Percentiles rank a stretch among this genome's conserved stretches.
These are phyloP conservation scores for Lepidium aucheri DNA, from an alignment of 345 rosid species.

Conservation along the genomic window DNA sequence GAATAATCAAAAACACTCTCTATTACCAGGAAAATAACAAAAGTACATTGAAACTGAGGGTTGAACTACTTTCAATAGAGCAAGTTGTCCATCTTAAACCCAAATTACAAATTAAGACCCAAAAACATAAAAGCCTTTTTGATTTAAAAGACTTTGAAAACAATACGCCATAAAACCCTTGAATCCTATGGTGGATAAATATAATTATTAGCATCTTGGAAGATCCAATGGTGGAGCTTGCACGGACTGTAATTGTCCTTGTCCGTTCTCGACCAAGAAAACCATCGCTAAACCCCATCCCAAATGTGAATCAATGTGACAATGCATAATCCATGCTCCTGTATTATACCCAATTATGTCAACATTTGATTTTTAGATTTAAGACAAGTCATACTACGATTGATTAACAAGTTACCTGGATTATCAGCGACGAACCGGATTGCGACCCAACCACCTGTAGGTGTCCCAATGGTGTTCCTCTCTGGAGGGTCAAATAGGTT, in stretches of 20 bases:
- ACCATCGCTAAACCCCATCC: slow-evolving; percentile 58
- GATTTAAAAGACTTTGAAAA: neutral
- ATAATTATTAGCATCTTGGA: slow-evolving; percentile 50
- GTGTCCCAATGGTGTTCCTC: slow-evolving; percentile 77
- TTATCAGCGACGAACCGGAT: slow-evolving; percentile 71
- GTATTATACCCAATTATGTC: slow-evolving; percentile 30
- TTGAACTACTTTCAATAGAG: slow-evolving; percentile 16
- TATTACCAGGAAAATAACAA: slow-evolving; percentile 14
- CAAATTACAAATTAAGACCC: neutral
- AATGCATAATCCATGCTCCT: slow-evolving; percentile 34
- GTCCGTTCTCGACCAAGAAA: slow-evolving; percentile 77
- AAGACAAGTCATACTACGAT: neutral
- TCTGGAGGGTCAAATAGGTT: slow-evolving; percentile 74
- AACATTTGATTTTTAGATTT: neutral
- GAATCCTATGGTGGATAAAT: slow-evolving; percentile 9
- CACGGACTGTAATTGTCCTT: slow-evolving; percentile 55
- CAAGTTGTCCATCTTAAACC: slow-evolving; percentile 11
- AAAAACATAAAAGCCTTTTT: neutral
- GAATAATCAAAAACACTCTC: slow-evolving; percentile 3
- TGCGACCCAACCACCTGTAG: slow-evolving; percentile 92
- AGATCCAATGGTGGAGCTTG: slow-evolving; percentile 88
- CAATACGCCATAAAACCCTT: neutral
- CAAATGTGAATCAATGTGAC: slow-evolving; percentile 52
- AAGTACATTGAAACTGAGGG: neutral
- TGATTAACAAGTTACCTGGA: slow-evolving; percentile 51